These are phyloP conservation scores for Boletales sp. DNA, from an alignment of 768 basidiomycete genomes.

Conservation along the genomic window DNA sequence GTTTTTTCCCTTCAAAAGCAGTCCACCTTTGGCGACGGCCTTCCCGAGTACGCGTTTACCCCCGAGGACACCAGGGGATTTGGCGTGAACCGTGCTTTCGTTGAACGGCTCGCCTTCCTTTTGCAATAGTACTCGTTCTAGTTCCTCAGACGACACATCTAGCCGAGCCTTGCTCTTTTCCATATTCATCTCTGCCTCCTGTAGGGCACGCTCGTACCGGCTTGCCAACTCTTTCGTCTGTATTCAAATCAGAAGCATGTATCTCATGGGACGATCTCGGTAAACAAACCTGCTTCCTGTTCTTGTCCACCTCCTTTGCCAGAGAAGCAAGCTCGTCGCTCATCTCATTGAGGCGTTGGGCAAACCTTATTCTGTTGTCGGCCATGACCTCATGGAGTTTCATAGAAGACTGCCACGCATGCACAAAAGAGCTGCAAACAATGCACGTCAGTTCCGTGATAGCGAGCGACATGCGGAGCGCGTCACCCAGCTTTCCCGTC, in stretches of 20 bases:
- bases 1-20: constrained; percentile 89
- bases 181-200: constrained; percentile 81
- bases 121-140: constrained; percentile 86
- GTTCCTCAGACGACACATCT: constrained; percentile 88
- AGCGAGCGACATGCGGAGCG: constrained; percentile 6
- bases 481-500: constrained; percentile 95
- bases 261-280: background rate
- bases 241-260: constrained; percentile 3
- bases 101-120: constrained; percentile 94
- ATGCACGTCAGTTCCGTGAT: constrained; percentile 9
- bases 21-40: constrained; percentile 86
- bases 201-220: constrained; percentile 82
- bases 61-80: constrained; percentile 52
- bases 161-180: constrained; percentile 88
- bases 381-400: constrained; percentile 87
- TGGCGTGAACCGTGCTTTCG: constrained; percentile 69
- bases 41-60: constrained; percentile 86
- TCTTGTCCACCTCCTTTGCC: constrained; percentile 91
- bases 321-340: constrained; percentile 87
- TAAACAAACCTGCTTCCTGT: constrained; percentile 72
- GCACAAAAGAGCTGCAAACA: constrained; percentile 51
- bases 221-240: constrained; percentile 90
- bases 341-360: constrained; percentile 91
- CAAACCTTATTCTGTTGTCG: constrained; percentile 83
- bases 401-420: constrained; percentile 86